Base-by-base conservation (phyloP, 2,329 filamentous ascomycete genomes). In the Stagonosporopsis chrysanthemi region DNA sequence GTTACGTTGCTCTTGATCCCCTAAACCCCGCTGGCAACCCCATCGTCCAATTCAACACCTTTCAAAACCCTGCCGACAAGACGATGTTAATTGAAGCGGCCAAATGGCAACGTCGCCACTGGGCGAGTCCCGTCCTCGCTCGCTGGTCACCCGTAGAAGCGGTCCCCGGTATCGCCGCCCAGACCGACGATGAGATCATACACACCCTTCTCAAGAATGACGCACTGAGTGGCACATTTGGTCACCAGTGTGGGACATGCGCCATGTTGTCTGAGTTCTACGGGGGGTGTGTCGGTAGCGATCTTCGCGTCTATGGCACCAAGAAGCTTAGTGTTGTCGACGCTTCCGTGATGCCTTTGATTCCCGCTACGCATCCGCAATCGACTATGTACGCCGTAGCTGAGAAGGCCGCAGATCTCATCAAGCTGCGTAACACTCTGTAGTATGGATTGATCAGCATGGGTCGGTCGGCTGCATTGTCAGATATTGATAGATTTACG, bases 51-150 rank as follows among this genome's bases (percentile, higher is more conserved):
- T 75, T 64, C 53, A 68, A 67, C 46, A 68, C 74, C 15, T 72
- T 62, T 36, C 56, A 67, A 28, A 73, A 77, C 59, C 73, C 73
- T 1, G 49, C 72, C 8, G 77, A 79, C 52, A 69, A 45, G 40
- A 35, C 40, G 5, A 54, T 75, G 23, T 41, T 75, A 1, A 60
- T 71, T 3, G 67, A 67, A 19, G 62, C 69, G 8, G 50, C 75
- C 12, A 65, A 69, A 14, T 71, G 63, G 52, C 73, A 72, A 35
- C 67, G 75, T 7, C 49, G 60, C 23, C 72, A 72, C 50, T 69
- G 67, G 57, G 60, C 63, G 39, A 64, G 65, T 11, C 58, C 59
- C 9, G 58, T 67, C 0, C 69, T 78, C 55, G 52, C 61, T 15
- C 55, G 63, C 14, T 61, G 74, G 12, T 63, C 59, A n/a, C 62